Base-by-base conservation (phyloP, 1,284 basidiomycete genomes). In the Heterobasidion annosum region DNA sequence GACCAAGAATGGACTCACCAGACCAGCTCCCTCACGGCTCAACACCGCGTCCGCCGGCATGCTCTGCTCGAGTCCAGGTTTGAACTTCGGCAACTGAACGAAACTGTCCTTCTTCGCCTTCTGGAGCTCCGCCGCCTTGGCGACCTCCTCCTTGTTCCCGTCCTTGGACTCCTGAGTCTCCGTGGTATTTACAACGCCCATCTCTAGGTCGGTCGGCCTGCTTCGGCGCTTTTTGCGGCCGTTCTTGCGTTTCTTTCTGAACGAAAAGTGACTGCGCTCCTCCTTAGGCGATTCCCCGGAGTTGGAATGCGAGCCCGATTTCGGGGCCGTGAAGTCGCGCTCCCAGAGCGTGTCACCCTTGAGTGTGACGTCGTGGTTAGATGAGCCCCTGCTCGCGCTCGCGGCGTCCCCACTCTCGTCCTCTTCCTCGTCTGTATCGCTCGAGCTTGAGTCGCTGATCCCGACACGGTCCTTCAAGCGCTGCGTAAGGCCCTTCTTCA, bases 31-130 rank as follows among this genome's bases (percentile, higher is more conserved):
- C 59, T 81, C 78, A 62, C 85, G 81, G 3, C 81, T 77, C 52
- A 93, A 68, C 51, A 89, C 84, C 32, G 88, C 91, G 70, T 91
- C 91, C 48, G 85, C 86, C 50, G 88, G 90, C 79, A 91, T 89
- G 59, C 75, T 83, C 68, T 93, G 91, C 67, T 93, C 90, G 59
- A 82, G 70, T 53, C 68, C 67, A 18, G 67, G 66, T 51, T 72
- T 69, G 55, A 63, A 55, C 59, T 35, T 53, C 34, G 66, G 69
- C 64, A 64, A 65, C 62, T 68, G 64, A 51, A 76, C 72, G 62
- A 77, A 73, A 59, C 69, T 76, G 48, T 69, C 66, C 62, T 67
- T 74, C 65, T 71, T 73, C 58, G 62, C 62, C 58, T 69, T 57
- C 8, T 52, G 34, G 33, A 45, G 35, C 15, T 18, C n/a, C n/a